Evolutionary conservation across 2,329 filamentous ascomycete genomes (phyloP), one percentile per base, ranked within the genome.

Genomic region (Xylariaceae sp.): DNA sequence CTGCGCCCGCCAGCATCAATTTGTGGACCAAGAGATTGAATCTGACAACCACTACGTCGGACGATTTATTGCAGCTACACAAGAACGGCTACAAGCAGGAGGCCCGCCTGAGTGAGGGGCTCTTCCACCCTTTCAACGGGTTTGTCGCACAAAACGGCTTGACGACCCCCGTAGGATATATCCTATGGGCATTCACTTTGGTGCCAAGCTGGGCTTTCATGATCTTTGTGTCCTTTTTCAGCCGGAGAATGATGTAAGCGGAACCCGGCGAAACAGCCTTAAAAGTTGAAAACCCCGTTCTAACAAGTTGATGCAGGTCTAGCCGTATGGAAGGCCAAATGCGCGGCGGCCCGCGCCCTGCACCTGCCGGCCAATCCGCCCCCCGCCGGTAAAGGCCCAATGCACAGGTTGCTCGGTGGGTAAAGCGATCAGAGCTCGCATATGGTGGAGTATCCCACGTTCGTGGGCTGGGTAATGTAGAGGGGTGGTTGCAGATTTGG

Each of bases 171-270:
- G 63, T 83, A 30, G 85, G 73, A 41, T 88, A 85, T 58, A 50
- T 74, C 36, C 69, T 87, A 51, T 88, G 78, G 76, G 70, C 69
- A 49, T 78, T 85, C 55, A 71, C 73, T 53, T 64, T 83, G 34
- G 64, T 87, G 42, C 76, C 85, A 41, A 79, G 81, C 68, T 90
- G 85, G 85, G 64, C 78, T 39, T 80, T 88, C 57, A 89, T 90
- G 85, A 71, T 90, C 51, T 59, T 76, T 34, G 71, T 90, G 52
- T 85, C 81, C 37, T 79, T 89, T 59, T 56, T 83, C 48, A 87
- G 80, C 71, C 74, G 85, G 58, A 75, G 70, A 41, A 74, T 89
- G 63, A 88, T 89, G 85, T 88, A 68, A 74, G 83, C 71, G n/a
- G 17, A 43, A n/a, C n/a, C n/a, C n/a, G 13, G 23, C 15, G 24